A percentile compares a stretch with the other conserved stretches of the same genome.
Conservation (phyloP, 1,284 basidiomycete species). For the Rhodotorula sp. region DNA sequence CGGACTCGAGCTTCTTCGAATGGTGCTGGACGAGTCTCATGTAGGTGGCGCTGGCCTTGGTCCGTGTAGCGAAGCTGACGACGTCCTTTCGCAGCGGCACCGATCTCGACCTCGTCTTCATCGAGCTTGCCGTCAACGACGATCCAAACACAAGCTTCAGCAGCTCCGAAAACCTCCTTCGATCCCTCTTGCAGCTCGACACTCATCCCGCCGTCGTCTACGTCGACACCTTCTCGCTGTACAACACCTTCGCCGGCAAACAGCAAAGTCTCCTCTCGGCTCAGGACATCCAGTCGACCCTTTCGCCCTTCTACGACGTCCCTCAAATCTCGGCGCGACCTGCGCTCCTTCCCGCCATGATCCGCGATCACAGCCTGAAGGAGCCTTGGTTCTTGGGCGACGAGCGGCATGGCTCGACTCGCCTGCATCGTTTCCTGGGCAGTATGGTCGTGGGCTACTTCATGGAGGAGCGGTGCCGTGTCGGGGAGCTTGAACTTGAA, state of each 20-base stretch:
- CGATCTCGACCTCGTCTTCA: conserved; percentile 12
- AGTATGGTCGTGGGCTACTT: conserved; percentile 23
- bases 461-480: conserved; percentile 6
- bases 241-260: not conserved
- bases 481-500: too few species aligned
- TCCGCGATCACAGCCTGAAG: conserved; percentile 3
- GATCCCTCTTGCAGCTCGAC: conserved; percentile 7
- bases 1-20: conserved; percentile 13
- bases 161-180: conserved; percentile 5
- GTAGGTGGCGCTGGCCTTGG: not conserved
- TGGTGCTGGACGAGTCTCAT: conserved; percentile 16
- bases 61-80: not conserved
- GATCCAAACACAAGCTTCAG: not conserved
- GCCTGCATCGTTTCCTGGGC: conserved; percentile 17
- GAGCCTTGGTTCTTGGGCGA: conserved; percentile 19
- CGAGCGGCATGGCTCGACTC: conserved; percentile 5
- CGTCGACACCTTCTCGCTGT: conserved; percentile 12
- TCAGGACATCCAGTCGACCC: conserved; percentile 6
- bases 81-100: not conserved
- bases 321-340: conserved; percentile 10
- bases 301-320: conserved; percentile 22
- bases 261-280: not conserved
- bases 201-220: conserved; percentile 10
- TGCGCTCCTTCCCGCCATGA: conserved; percentile 8
- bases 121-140: conserved; percentile 55